Conservation (phyloP, 345 rosid species). For the Psidium guajava region DNA sequence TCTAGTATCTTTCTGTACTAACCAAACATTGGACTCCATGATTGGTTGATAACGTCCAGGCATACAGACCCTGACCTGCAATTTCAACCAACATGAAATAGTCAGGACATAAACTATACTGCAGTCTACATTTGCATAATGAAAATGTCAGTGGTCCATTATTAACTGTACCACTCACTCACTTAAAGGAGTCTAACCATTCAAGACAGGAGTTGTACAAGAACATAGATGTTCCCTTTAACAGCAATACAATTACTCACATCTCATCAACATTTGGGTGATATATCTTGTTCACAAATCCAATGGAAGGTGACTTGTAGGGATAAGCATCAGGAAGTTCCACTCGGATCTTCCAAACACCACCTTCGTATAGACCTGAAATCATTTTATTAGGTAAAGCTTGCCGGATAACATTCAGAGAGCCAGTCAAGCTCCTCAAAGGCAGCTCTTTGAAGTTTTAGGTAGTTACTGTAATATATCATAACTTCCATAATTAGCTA, state of each 20-base stretch:
- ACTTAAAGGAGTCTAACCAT: background rate
- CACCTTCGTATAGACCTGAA: constrained; percentile 64
- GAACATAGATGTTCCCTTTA: background rate
- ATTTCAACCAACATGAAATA: background rate
- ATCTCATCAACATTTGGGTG: constrained; percentile 74
- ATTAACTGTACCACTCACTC: background rate
- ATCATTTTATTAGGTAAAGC: constrained; percentile 1
- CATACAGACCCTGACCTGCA: constrained; percentile 66
- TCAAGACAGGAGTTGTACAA: background rate
- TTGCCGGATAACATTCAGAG: background rate
- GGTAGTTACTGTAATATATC: background rate
- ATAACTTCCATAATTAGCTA: background rate
- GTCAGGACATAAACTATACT: background rate
- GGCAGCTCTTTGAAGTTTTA: background rate
- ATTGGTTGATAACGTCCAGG: constrained; percentile 66
- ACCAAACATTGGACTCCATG: constrained; percentile 88
- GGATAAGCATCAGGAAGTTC: constrained; percentile 81
- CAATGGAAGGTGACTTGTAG: constrained; percentile 64
- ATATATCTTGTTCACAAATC: constrained; percentile 66
- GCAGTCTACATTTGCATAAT: background rate
- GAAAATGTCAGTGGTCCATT: background rate
- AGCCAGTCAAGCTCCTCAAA: background rate
- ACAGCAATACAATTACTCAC: constrained; percentile 22
- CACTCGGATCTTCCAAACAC: constrained; percentile 62
- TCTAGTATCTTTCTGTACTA: constrained; percentile 1